Percentiles rank a stretch among this genome's conserved stretches.
Conservation (phyloP, 495 filamentous ascomycete species). For the Penicillium ochrochloron region DNA sequence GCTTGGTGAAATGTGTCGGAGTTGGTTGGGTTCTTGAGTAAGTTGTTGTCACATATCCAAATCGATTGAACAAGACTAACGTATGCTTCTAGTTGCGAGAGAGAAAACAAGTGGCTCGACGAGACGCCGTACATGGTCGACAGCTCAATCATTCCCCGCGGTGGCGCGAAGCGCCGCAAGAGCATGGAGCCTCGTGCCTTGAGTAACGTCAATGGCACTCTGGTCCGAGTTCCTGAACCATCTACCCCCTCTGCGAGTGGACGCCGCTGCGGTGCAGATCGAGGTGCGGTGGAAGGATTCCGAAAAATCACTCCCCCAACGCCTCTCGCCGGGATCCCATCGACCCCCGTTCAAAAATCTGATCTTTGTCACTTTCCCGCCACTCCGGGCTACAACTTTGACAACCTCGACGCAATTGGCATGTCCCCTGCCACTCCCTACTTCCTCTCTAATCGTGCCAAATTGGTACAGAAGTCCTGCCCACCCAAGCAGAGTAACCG, state of each 20-base stretch:
- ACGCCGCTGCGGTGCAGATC: conserved; percentile 39
- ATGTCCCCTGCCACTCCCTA: conserved; percentile 61
- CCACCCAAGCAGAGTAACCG: conserved; percentile 66
- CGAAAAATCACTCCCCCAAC: conserved; percentile 39
- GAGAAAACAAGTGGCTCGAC: conserved; percentile 75
- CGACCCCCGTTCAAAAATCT: conserved; percentile 31
- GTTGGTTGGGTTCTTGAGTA: conserved; percentile 89
- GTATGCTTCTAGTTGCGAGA: conserved; percentile 66
- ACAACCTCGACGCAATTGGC: conserved; percentile 47
- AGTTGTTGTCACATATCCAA: conserved; percentile 32
- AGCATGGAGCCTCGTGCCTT: conserved; percentile 88
- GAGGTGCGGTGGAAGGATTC: conserved; percentile 44
- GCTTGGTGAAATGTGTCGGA: conserved; percentile 80
- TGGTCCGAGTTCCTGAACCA: conserved; percentile 38
- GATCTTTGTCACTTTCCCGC: conserved; percentile 37
- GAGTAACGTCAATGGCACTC: conserved; percentile 70
- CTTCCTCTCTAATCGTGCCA: conserved; percentile 55
- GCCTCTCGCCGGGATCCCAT: conserved; percentile 22
- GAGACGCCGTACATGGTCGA: conserved; percentile 73
- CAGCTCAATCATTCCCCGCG: conserved; percentile 71
- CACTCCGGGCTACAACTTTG: conserved; percentile 42
- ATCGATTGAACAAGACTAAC: conserved; percentile 1
- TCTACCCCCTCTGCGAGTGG: conserved; percentile 39
- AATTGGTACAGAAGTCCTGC: conserved; percentile 71
- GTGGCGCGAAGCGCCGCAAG: conserved; percentile 78